phyloP scores from a whole-genome alignment of 78 protist genomes.

The Polysphondylium violaceum region DNA sequence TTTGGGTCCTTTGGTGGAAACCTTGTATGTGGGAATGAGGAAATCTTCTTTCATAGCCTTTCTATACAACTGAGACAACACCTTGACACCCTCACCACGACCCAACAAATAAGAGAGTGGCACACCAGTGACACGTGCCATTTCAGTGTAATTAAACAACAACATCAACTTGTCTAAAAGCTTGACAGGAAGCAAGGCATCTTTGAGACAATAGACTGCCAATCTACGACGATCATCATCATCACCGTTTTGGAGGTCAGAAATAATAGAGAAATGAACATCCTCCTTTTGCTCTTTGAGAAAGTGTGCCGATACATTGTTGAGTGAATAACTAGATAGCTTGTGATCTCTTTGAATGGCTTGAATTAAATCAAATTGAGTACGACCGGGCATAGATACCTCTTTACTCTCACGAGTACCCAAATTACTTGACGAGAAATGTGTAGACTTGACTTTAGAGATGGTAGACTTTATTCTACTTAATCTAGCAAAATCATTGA shows the following conservation, averaged over 20 bases:
- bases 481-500: constrained; percentile 57
- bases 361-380: constrained; percentile 82
- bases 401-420: constrained; percentile 97
- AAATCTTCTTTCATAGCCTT: constrained; percentile 84
- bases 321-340: constrained; percentile 93
- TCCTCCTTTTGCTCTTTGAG: constrained; percentile 99
- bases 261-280: constrained; percentile 98
- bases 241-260: constrained; percentile 95
- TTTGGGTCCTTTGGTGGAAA: constrained; percentile 64
- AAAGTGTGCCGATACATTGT: constrained; percentile 97
- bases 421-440: constrained; percentile 88
- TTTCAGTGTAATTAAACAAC: constrained; percentile 97
- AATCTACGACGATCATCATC: constrained; percentile 97
- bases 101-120: constrained; percentile 93
- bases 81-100: constrained; percentile 99
- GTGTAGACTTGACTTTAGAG: constrained; percentile 70
- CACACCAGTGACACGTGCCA: constrained; percentile 99
- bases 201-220: constrained; percentile 99
- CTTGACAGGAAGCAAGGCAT: constrained; percentile 97
- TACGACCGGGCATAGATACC: constrained; percentile 80
- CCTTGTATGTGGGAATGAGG: constrained; percentile 89
- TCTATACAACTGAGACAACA: constrained; percentile 98
- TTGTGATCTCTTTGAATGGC: constrained; percentile 88
- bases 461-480: constrained; percentile 65
- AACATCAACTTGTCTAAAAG: constrained; percentile 98